Base-by-base conservation (phyloP, 139 green algal genomes). In the Chlorella sp. region DNA sequence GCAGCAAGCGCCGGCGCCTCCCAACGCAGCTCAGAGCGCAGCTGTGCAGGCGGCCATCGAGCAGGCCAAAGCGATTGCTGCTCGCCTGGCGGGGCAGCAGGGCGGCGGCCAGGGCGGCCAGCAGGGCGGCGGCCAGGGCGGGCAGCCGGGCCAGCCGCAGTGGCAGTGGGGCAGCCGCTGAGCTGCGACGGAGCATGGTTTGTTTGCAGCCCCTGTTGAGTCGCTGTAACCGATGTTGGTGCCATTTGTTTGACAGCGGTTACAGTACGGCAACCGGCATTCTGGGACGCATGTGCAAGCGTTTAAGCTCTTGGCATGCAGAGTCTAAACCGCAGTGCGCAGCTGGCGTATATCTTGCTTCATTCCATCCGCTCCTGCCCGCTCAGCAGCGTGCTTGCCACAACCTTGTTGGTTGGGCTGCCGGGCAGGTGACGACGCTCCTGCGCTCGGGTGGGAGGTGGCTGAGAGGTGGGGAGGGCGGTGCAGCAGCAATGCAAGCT, bases 11-110 rank as follows among this genome's bases (percentile, higher is more conserved):
- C 51, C 51, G 51, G 51, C 51, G 51, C 82, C 76, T 72, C 40
- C 72, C 13, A 73, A 0, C 2, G 68, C 51, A 6, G 70, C 22
- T 24, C 68, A 83, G 51, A 76, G 73, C 1, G 83, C 76, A 24
- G 67, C 56, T 3, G 73, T 80, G 73, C 76, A 76, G 76, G 36
- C 44, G 16, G 79, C 85, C 2, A 89, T 87, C 38, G 85, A 69
- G 58, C 77, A 81, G 51, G 79, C 85, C 8, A 67, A 70, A 24
- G 85, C 77, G 20, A 89, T 89, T 46, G 85, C 86, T 22, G 86
- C 81, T 8, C 22, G 80, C 36, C 43, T 89, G 30, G 84, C 86
- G n/a, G 62, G 58, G 56, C 54, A 56, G 48, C 58, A 5, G 40
- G 5, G 38, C 38, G 26, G 58, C 38, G 5, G 22, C 20, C 28